Evolutionary conservation across 108 stramenopile genomes (phyloP), one percentile per base, ranked within the genome.

Genomic region (Licmophora abbreviata): DNA sequence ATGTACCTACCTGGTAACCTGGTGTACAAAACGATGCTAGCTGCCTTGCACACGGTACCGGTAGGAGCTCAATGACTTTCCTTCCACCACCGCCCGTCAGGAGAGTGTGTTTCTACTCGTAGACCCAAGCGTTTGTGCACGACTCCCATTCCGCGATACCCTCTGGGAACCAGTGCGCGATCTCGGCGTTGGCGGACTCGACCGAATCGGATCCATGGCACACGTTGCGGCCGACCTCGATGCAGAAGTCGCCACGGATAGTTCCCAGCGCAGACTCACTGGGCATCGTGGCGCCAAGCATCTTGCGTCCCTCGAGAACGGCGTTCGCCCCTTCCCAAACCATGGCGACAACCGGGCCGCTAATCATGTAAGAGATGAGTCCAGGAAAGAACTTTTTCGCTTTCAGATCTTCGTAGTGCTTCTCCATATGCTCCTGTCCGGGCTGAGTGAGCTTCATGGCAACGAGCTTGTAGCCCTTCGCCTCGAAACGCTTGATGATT

Each of bases 281-380:
- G 20, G 98, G 98, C 89, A 95, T 94, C 70, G 98, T 99, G 29
- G 88, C 95, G 54, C 98, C 98, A 24, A 99, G 71, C 96, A 99
- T 97, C 76, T 87, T 93, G 46, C 98, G 81, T 62, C 88, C 88
- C 48, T 82, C 76, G 48, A 56, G 36, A 12, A 87, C 83, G 40
- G 63, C 88, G 36, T 74, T 71, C 49, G 73, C 79, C 42, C 90
- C 93, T 56, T 84, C 82, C 93, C 93, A 94, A 18, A 92, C 90
- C 94, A 95, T 95, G 54, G 83, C 78, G 29, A 72, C 76, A 29
- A 98, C 95, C 14, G 98, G 98, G 40, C 98, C 98, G 45, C 76
- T 81, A 24, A 82, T 81, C 94, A 99, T 96, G 95, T 95, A 99
- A 4, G 62, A 59, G 63, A 96, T 82, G 30, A 99, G 83, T 49